Evolutionary conservation across 2,329 filamentous ascomycete species (phyloP).

Genomic region (Onygena corvina): DNA sequence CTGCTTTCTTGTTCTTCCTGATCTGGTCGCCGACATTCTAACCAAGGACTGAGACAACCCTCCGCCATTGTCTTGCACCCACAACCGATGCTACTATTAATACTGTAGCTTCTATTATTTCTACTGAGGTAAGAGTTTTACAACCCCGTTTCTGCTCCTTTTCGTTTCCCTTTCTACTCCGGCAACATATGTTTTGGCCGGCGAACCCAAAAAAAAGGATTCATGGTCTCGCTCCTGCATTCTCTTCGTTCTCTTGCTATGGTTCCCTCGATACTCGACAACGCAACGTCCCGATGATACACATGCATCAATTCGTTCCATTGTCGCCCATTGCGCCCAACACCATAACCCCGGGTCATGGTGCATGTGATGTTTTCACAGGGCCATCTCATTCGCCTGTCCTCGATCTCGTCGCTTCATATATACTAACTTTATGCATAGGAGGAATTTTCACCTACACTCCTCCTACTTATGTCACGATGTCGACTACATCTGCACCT

Average conservation of each 20-base stretch:
- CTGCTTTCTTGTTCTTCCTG: too few species aligned
- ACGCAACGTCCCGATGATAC: not conserved
- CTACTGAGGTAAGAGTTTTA: slow-evolving; percentile 4
- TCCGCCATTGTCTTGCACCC: not conserved
- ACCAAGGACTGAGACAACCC: too few species aligned
- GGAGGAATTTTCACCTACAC: not conserved
- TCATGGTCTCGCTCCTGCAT: not conserved
- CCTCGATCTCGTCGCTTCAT: not conserved
- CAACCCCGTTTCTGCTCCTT: not conserved
- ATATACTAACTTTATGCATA: slow-evolving; percentile 4
- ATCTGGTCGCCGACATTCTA: too few species aligned
- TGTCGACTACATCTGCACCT: slow-evolving; percentile 3
- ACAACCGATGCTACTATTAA: slow-evolving; percentile 4
- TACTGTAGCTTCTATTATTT: not conserved
- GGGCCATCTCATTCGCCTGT: not conserved
- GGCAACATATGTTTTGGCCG: too few species aligned
- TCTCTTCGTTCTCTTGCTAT: not conserved
- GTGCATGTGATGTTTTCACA: not conserved
- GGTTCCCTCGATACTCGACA: not conserved
- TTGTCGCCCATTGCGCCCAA: too few species aligned
- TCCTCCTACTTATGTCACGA: not conserved
- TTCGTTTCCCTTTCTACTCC: not conserved
- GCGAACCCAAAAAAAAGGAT: too few species aligned
- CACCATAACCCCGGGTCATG: not conserved
- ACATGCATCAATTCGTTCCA: too few species aligned